A percentile compares a stretch with the other conserved stretches of the same genome.
Conservation (phyloP, 805 yeast species). For the Scheffersomyces ergatensis region DNA sequence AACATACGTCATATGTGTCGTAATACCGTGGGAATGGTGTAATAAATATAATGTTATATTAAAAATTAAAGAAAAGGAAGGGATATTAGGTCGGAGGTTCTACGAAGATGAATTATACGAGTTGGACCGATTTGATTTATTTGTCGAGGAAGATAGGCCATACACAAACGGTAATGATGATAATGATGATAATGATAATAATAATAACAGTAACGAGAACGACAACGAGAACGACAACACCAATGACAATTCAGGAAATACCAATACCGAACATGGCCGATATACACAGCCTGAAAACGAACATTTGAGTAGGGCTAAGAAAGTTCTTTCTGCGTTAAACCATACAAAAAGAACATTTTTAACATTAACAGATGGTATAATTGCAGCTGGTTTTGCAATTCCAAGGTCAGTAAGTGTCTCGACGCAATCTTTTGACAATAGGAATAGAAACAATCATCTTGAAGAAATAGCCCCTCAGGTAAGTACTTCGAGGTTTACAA, state of each 20-base stretch:
- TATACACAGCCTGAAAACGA: constrained; percentile 4
- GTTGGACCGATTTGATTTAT: constrained; percentile 37
- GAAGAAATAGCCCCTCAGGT: constrained; percentile 3
- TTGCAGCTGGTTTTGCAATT: constrained; percentile 57
- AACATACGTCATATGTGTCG: constrained; percentile 67
- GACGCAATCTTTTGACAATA: constrained; percentile 7
- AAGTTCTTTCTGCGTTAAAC: constrained; percentile 7
- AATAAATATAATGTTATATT: constrained; percentile 59
- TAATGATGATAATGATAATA: constrained; percentile 3
- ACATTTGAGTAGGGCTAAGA: not conserved
- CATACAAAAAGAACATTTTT: constrained; percentile 37
- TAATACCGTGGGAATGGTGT: constrained; percentile 85
- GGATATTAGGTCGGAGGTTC: constrained; percentile 71
- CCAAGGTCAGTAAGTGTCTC: constrained; percentile 48
- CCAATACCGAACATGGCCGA: constrained; percentile 14
- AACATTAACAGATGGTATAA: constrained; percentile 49
- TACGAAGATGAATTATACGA: constrained; percentile 63
- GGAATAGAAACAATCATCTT: constrained; percentile 3
- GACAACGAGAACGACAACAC: constrained; percentile 1
- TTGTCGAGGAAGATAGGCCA: constrained; percentile 38
- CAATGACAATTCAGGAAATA: constrained; percentile 8
- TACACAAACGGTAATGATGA: constrained; percentile 5
- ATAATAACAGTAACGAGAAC: not conserved
- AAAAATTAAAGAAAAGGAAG: constrained; percentile 61
- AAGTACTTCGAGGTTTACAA: not conserved